Evolutionary conservation across 768 basidiomycete genomes (phyloP).

Genomic region (Suillus occidentalis): DNA sequence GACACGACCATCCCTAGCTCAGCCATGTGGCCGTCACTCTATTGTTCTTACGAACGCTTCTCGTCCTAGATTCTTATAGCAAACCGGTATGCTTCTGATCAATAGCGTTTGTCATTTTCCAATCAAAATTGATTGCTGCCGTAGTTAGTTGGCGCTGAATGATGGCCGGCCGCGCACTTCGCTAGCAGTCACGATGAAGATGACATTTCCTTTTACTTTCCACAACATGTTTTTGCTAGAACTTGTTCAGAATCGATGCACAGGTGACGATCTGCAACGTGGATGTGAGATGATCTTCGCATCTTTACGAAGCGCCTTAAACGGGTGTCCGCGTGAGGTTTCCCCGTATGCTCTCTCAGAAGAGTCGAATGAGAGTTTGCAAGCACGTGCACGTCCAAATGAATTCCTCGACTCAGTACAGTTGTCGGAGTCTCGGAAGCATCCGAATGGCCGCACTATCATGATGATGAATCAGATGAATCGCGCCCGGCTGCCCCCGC

Average conservation of each 20-base stretch:
- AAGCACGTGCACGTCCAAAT: neutral
- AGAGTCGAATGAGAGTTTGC: neutral
- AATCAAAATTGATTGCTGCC: neutral
- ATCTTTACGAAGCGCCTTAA: neutral
- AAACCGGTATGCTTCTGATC: neutral
- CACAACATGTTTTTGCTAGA: neutral
- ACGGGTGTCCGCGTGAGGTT: neutral
- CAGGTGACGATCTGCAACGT: neutral
- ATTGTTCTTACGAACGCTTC: neutral
- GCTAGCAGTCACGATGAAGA: neutral
- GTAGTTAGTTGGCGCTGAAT: neutral
- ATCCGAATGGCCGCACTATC: too few relatives aligned
- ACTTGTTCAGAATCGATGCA: neutral
- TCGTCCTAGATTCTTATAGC: neutral
- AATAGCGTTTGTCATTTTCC: neutral
- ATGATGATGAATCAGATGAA: too few relatives aligned
- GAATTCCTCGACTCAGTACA: neutral
- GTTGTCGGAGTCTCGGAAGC: too few relatives aligned
- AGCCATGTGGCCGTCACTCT: neutral
- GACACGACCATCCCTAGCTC: slow-evolving; percentile 6
- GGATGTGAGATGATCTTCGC: neutral
- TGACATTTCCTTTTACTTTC: neutral
- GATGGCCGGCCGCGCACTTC: neutral
- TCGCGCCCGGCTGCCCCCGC: too few relatives aligned
- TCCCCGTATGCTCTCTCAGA: neutral